These are phyloP conservation scores for Cercospora sojina DNA, from an alignment of 2,329 filamentous ascomycete species.

Conservation along the genomic window DNA sequence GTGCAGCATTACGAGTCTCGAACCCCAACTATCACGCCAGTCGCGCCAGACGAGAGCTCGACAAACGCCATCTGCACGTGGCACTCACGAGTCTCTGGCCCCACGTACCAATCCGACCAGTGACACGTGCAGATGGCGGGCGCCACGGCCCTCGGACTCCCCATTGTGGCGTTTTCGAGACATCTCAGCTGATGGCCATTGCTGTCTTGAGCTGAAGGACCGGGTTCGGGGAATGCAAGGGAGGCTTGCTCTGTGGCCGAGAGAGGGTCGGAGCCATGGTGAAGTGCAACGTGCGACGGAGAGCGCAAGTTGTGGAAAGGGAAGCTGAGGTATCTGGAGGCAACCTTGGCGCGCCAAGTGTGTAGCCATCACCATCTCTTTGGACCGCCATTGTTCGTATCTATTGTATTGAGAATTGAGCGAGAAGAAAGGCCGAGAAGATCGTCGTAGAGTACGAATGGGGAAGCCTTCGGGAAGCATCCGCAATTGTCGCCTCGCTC, in stretches of 20 bases:
- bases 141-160: slow-evolving; percentile 6
- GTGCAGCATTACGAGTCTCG: not conserved
- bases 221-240: not conserved
- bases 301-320: not conserved
- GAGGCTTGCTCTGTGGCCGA: not conserved
- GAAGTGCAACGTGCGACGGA: not conserved
- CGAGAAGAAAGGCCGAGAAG: no score
- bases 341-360: not conserved
- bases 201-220: not conserved
- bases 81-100: not conserved
- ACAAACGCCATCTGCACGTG: slow-evolving; percentile 2
- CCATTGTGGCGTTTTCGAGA: slow-evolving; percentile 5
- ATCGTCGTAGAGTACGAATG: no score
- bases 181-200: slow-evolving; percentile 1
- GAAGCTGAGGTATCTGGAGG: not conserved
- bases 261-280: not conserved
- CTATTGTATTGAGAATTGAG: no score
- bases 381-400: no score
- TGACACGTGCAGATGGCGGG: slow-evolving; percentile 9
- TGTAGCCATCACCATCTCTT: not conserved
- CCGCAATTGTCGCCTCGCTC: not conserved
- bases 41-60: not conserved
- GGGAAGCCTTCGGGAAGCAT: no score
- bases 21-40: not conserved
- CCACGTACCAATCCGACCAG: not conserved